Base-by-base conservation (phyloP, 805 yeast species). In the Candida vartiovaarae region DNA sequence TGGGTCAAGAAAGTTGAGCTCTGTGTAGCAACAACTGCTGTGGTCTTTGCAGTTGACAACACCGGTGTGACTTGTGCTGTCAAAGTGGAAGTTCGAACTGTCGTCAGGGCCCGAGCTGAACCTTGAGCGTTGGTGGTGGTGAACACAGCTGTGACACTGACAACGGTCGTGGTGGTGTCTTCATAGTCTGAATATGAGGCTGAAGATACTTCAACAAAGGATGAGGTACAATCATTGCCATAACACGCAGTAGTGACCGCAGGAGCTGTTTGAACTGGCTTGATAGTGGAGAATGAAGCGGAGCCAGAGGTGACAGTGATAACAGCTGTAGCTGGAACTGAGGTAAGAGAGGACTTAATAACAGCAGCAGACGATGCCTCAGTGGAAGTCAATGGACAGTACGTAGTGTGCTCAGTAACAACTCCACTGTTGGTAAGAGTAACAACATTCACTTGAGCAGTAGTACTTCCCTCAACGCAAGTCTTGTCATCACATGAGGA, bases 381-480 rank as follows among this genome's bases (percentile, higher is more conserved):
- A 15, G 33, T n/a, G 20, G 23, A 32, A n/a, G 42, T 15, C 30
- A 60, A 44, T 32, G 73, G 72, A 48, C 71, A 67, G 60, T 65
- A 67, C 5, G 72, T 67, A 11, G 72, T 66, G 61, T 64, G 73
- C 20, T 56, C 55, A 9, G 72, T 72, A 38, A 40, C 59, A 4
- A 48, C 54, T 30, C 55, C 53, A 6, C 41, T 15, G 35, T 57
- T 50, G 31, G 72, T 67, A 44, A 52, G 52, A 36, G 61, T 60
- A 35, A 62, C 59, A 36, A 67, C 60, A 32, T 67, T 59, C 9
- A 60, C 43, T 4, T 43, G 34, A 24, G 63, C 58, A 24, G 55
- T 49, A 6, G 63, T 39, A 36, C 46, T 45, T 5, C 48, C 40
- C 9, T 64, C 20, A 9, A 59, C 47, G 40, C 68, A 64, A 23